Evolutionary conservation across 169 alveolate genomes (phyloP).

Genomic region (Neospora caninum): DNA sequence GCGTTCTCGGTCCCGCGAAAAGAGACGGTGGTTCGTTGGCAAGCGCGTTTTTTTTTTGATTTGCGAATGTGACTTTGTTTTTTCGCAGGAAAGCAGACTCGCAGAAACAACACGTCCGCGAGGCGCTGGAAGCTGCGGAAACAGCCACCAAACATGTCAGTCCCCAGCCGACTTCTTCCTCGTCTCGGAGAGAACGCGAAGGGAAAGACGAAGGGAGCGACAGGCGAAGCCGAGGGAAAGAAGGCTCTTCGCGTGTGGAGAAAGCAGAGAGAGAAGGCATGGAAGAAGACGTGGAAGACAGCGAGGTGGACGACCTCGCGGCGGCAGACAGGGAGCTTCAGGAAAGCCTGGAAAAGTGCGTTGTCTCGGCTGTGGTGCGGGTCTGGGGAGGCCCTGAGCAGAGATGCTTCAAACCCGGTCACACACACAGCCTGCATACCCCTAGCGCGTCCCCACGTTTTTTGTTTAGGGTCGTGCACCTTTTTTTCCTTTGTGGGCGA

Average conservation of each 20-base stretch:
- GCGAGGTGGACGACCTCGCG: neutral
- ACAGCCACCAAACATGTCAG: neutral
- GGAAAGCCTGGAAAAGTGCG: constrained; percentile 22
- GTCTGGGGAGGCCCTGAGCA: neutral
- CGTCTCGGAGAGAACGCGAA: neutral
- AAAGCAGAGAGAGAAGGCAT: neutral
- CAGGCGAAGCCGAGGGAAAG: neutral
- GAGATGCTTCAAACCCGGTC: neutral
- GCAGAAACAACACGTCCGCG: constrained; percentile 20
- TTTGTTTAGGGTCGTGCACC: too few species aligned
- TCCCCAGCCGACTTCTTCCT: neutral
- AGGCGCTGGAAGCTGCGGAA: constrained; percentile 5
- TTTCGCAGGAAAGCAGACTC: neutral
- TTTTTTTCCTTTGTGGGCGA: too few species aligned
- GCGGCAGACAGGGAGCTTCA: constrained; percentile 8
- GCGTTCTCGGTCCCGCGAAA: too few species aligned
- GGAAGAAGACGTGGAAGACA: neutral
- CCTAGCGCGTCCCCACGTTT: too few species aligned
- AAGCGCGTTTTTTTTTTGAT: neutral
- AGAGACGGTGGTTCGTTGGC: too few species aligned
- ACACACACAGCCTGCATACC: too few species aligned
- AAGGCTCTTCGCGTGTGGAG: too few species aligned
- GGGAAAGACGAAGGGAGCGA: neutral
- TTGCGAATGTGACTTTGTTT: neutral
- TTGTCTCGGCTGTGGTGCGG: neutral